These are phyloP conservation scores for Hygrophorus pudorinus DNA, from an alignment of 768 basidiomycete genomes.

Conservation along the genomic window DNA sequence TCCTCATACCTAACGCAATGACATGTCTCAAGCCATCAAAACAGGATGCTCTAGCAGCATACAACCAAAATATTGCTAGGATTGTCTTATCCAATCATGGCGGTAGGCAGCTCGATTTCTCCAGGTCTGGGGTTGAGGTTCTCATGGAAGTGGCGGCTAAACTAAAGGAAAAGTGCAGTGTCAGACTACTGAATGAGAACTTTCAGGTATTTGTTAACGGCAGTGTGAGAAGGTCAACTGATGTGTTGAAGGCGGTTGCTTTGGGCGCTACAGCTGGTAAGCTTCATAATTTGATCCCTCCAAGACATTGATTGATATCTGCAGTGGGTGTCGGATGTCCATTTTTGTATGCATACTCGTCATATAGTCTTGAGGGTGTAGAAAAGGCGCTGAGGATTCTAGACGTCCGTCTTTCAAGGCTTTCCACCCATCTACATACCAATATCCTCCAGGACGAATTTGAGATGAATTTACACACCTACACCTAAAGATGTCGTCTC, in stretches of 20 bases:
- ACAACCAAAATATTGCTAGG: no score
- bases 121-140: no score
- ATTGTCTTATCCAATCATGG: conserved; percentile 86
- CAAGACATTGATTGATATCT: conserved; percentile 45
- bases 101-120: conserved; percentile 72
- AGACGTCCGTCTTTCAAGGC: conserved; percentile 33
- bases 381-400: conserved; percentile 75
- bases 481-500: conserved; percentile 72
- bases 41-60: conserved; percentile 77
- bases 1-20: background rate
- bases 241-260: no score
- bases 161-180: conserved; percentile 54
- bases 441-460: conserved; percentile 43
- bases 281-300: no score
- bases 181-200: conserved; percentile 64
- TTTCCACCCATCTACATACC: background rate
- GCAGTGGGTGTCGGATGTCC: no score
- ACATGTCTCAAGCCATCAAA: background rate
- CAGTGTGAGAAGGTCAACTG: no score
- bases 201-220: conserved; percentile 81
- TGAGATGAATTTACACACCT: conserved; percentile 82
- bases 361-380: conserved; percentile 84
- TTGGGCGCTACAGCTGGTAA: no score
- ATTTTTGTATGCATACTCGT: no score
- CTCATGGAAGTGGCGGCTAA: conserved; percentile 75